These are phyloP conservation scores for Amoebophrya sp. DNA, from an alignment of 169 alveolate species.

Conservation along the genomic window DNA sequence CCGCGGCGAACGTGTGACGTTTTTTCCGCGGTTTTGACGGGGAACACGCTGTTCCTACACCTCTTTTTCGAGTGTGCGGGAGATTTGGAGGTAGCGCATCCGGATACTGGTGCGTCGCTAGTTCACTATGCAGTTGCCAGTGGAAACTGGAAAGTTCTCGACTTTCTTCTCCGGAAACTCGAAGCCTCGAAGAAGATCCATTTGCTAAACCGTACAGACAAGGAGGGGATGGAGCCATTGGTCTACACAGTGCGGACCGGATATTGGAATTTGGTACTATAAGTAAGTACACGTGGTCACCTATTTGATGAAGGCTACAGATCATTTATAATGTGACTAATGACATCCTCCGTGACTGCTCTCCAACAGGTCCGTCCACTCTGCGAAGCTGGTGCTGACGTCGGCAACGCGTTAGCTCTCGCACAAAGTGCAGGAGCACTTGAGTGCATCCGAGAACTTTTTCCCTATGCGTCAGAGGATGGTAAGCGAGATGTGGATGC, in stretches of 20 bases:
- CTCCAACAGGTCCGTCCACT: too few relatives aligned
- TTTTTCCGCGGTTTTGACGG: not conserved
- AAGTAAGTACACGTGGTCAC: too few relatives aligned
- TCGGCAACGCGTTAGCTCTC: not conserved
- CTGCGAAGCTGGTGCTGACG: too few relatives aligned
- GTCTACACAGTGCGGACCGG: not conserved
- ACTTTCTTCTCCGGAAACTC: not conserved
- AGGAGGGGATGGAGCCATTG: not conserved
- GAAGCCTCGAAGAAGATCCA: too few relatives aligned
- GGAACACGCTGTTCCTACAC: not conserved
- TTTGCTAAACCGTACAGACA: not conserved
- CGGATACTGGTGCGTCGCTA: not conserved
- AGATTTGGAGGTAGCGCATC: not conserved
- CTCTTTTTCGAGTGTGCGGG: not conserved
- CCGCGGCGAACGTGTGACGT: constrained; percentile 1
- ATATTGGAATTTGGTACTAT: not conserved
- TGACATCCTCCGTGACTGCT: too few relatives aligned
- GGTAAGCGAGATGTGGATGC: too few relatives aligned
- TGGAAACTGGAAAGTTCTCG: not conserved
- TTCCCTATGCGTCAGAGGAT: not conserved
- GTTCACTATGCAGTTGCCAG: not conserved
- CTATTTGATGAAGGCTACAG: too few relatives aligned
- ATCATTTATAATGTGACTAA: too few relatives aligned
- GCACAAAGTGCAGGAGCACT: not conserved
- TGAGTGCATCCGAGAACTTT: not conserved